These are phyloP conservation scores for Stagonosporopsis cucurbitacearum DNA, from an alignment of 2,329 filamentous ascomycete species.

Conservation along the genomic window DNA sequence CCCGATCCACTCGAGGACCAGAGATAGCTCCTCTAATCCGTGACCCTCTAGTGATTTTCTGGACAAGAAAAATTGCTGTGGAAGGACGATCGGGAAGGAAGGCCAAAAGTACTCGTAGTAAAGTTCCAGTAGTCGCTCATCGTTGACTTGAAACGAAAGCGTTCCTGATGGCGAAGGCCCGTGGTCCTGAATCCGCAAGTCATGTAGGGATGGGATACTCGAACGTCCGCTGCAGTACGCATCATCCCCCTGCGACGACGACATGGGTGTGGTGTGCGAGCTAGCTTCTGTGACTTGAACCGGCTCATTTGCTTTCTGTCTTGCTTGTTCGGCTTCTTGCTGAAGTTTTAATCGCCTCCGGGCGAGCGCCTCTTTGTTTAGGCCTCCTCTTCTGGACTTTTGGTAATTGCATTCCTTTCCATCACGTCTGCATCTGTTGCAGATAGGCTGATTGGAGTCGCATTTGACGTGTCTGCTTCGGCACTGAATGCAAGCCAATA, in stretches of 20 bases:
- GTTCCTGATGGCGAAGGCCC: background rate
- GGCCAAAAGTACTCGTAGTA: constrained; percentile 58
- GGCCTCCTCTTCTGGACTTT: constrained; percentile 44
- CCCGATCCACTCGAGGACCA: constrained; percentile 42
- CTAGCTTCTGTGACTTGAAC: background rate
- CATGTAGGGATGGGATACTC: constrained; percentile 4
- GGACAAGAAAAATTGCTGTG: constrained; percentile 49
- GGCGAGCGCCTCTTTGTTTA: constrained; percentile 43
- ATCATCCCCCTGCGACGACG: constrained; percentile 8
- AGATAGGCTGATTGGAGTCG: constrained; percentile 40
- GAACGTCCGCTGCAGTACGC: background rate
- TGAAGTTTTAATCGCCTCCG: constrained; percentile 36
- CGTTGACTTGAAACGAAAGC: constrained; percentile 34
- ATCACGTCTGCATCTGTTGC: constrained; percentile 41
- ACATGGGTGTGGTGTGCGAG: constrained; percentile 1
- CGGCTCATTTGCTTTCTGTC: constrained; percentile 7
- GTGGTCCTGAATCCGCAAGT: constrained; percentile 11
- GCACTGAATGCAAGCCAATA: constrained; percentile 43
- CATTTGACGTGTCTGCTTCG: constrained; percentile 46
- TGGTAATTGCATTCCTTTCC: constrained; percentile 44
- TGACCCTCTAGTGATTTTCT: constrained; percentile 27
- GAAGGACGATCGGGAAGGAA: constrained; percentile 61
- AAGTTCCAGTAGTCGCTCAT: constrained; percentile 38
- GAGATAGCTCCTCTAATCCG: constrained; percentile 30
- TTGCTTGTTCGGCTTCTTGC: constrained; percentile 29